Evolutionary conservation across 768 basidiomycete species (phyloP).

Genomic region (Tylopilus vinaceipallidus): DNA sequence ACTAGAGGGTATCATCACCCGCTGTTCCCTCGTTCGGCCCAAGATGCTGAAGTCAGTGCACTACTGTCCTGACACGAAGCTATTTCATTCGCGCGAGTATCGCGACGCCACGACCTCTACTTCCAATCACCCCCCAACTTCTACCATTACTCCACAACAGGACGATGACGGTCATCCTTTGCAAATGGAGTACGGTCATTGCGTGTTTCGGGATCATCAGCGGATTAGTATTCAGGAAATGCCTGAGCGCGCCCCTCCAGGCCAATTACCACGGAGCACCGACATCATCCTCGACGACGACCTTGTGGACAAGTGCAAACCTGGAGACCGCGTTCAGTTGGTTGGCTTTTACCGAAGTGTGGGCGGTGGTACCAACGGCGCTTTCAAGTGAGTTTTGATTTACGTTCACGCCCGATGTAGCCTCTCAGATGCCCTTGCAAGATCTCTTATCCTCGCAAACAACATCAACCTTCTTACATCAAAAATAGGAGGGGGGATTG

Average conservation of each 20-base stretch:
- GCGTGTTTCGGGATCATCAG: slow-evolving; percentile 94
- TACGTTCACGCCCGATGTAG: slow-evolving; percentile 3
- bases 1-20: slow-evolving; percentile 95
- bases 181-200: slow-evolving; percentile 90
- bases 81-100: slow-evolving; percentile 86
- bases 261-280: slow-evolving; percentile 92
- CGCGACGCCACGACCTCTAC: slow-evolving; percentile 89
- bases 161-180: slow-evolving; percentile 88
- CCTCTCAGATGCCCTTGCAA: slow-evolving; percentile 33
- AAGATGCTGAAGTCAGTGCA: slow-evolving; percentile 98
- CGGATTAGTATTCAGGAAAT: slow-evolving; percentile 98
- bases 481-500: slow-evolving; percentile 93
- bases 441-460: slow-evolving; percentile 91
- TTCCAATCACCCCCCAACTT: slow-evolving; percentile 81
- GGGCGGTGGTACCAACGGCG: slow-evolving; percentile 84
- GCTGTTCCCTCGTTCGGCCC: slow-evolving; percentile 96
- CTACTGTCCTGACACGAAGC: slow-evolving; percentile 83
- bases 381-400: slow-evolving; percentile 77
- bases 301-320: slow-evolving; percentile 95
- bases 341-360: slow-evolving; percentile 94
- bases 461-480: slow-evolving; percentile 93
- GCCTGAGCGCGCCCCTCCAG: slow-evolving; percentile 98
- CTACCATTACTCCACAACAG: slow-evolving; percentile 83
- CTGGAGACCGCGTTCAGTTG: slow-evolving; percentile 95
- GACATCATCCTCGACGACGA: slow-evolving; percentile 97